Evolutionary conservation across 2,329 filamentous ascomycete species (phyloP), one percentile per base, ranked within the genome.

Genomic region (Neobulgaria alba): DNA sequence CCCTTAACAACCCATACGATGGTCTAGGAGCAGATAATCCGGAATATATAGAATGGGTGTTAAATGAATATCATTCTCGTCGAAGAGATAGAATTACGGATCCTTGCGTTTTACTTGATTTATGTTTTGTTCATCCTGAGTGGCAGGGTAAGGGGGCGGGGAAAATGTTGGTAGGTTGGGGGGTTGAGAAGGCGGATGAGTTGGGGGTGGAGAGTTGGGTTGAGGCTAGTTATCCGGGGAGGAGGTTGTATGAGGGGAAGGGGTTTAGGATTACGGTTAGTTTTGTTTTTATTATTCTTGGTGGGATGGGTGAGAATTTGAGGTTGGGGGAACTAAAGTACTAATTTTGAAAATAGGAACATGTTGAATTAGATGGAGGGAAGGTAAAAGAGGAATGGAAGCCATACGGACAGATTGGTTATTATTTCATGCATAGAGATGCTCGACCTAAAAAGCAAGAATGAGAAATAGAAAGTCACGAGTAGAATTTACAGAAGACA

Each of bases 211-310:
- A 49, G 39, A 39, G 36, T n/a, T 56, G 48, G 37, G 45, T 60
- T 2, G 56, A 59, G 14, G 48, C 56, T 23, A 49, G 42, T 29
- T 9, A 20, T 9, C 20, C 29, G 12, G 52, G 44, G 29, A 43
- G 37, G 26, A 38, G 38, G 16, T 35, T 49, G 32, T 55, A 43
- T 59, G 52, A 51, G 43, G 47, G 31, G 19, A 29, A n/a, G 48
- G 60, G 42, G 42, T 57, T 41, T 51, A 52, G 36, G 49, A 40
- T n/a, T n/a, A n/a, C n/a, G n/a, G n/a, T n/a, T n/a, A n/a, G n/a
- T n/a, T n/a, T n/a, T n/a, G n/a, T n/a, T n/a, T n/a, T n/a, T n/a
- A n/a, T n/a, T n/a, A n/a, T n/a, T n/a, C n/a, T n/a, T n/a, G n/a
- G n/a, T n/a, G n/a, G n/a, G n/a, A n/a, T n/a, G n/a, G n/a, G n/a